A percentile compares a stretch with the other conserved stretches of the same genome.
phyloP scores from a whole-genome alignment of 306 rosid genomes.

The Trifolium repens region DNA sequence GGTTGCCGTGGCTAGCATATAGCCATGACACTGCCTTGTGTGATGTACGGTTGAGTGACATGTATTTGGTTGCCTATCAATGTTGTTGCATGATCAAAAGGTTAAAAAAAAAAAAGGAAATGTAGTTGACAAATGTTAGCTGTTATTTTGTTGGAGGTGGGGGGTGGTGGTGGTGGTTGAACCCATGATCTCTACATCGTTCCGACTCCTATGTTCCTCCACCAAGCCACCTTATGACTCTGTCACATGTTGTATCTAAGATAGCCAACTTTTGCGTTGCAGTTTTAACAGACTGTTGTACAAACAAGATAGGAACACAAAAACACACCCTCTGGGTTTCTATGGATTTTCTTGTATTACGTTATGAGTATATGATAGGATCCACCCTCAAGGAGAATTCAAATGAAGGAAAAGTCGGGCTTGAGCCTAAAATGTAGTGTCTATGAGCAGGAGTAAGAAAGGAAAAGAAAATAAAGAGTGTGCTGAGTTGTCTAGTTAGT shows the following conservation, averaged over 20 bases:
- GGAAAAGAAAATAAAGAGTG: background rate
- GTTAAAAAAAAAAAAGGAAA: no score
- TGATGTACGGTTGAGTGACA: no score
- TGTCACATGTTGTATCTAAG: background rate
- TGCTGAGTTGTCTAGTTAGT: background rate
- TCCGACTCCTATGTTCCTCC: no score
- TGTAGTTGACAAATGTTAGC: no score
- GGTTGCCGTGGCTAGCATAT: background rate
- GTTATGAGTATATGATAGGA: background rate
- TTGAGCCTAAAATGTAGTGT: background rate
- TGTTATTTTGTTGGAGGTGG: no score
- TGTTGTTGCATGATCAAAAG: background rate
- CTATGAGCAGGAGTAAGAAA: background rate
- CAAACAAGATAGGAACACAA: no score
- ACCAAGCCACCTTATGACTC: no score
- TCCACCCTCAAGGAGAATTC: background rate
- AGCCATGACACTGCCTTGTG: no score
- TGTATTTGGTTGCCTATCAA: no score
- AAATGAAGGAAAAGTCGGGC: background rate
- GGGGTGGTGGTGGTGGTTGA: background rate
- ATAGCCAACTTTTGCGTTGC: background rate
- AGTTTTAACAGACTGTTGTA: background rate
- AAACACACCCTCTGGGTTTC: background rate
- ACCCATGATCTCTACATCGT: no score
- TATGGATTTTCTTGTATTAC: conserved; percentile 5